phyloP scores from a whole-genome alignment of 2,329 filamentous ascomycete genomes.

The Cercospora berteroae region DNA sequence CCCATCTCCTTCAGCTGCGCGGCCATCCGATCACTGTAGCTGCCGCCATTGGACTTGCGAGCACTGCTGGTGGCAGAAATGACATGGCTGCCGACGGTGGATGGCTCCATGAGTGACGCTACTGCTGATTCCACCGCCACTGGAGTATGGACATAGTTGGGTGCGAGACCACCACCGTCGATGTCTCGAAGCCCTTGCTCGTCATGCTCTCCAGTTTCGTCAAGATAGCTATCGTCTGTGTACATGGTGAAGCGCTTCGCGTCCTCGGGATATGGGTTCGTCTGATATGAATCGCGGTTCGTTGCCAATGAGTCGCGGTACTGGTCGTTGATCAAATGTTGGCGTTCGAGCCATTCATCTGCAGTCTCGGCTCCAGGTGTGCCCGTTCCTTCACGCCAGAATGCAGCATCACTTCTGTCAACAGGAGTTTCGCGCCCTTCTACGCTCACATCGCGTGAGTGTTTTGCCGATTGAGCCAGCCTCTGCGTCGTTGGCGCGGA shows the following conservation, averaged over 20 bases:
- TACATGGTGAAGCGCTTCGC: constrained; percentile 50
- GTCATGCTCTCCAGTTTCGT: constrained; percentile 51
- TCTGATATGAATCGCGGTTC: constrained; percentile 41
- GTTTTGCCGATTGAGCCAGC: constrained; percentile 50
- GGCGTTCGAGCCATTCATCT: constrained; percentile 52
- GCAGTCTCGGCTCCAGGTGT: constrained; percentile 40
- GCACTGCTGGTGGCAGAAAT: constrained; percentile 29
- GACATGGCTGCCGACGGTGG: constrained; percentile 58
- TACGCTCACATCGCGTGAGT: constrained; percentile 51
- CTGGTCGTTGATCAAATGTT: constrained; percentile 60
- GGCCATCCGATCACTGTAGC: constrained; percentile 33
- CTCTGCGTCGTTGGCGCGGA: constrained; percentile 59
- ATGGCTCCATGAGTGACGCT: constrained; percentile 84
- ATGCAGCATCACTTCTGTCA: constrained; percentile 45
- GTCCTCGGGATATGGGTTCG: constrained; percentile 56
- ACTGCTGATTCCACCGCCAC: constrained; percentile 82
- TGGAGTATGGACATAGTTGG: constrained; percentile 70
- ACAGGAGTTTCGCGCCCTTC: constrained; percentile 37
- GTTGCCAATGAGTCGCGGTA: constrained; percentile 48
- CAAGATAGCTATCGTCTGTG: constrained; percentile 55
- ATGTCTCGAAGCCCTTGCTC: constrained; percentile 64
- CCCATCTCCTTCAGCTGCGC: constrained; percentile 29
- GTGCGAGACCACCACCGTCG: constrained; percentile 64
- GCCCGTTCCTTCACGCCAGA: constrained; percentile 44
- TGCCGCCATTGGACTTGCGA: constrained; percentile 26